Base-by-base conservation (phyloP, 768 basidiomycete genomes). In the Gymnopilus junonius region DNA sequence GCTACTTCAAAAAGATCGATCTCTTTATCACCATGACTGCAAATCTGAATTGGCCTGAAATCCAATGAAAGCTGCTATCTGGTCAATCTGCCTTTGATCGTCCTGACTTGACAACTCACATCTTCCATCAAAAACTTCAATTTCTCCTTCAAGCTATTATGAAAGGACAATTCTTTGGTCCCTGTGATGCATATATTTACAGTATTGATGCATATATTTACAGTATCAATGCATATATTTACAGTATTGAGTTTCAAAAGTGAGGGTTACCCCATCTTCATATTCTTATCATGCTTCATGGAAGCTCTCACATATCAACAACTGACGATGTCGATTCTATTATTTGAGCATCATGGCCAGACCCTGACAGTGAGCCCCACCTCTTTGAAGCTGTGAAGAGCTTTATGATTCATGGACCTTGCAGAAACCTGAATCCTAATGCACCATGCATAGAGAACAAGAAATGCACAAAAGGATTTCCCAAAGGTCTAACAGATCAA, bases 161-260 rank as follows among this genome's bases (percentile, higher is more conserved):
- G 14, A 70, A 73, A 14, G 27, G 77, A 43, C 77, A 76, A 7
- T 71, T 82, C 43, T 78, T 84, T 73, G 85, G 85, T 0, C 8
- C 61, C 1, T 61, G 71, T 8, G 77, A 77, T 32, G 85, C 80
- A 4, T 70, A 76, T 56, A 78, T 87, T 0, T 83, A 84, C 59
- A 79, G 78, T 8, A 85, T 86, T 56, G 83, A 89, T n/a, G n/a
- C n/a, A n/a, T n/a, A n/a, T n/a, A n/a, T n/a, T n/a, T n/a, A n/a
- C n/a, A n/a, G n/a, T n/a, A n/a, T n/a, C n/a, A n/a, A 77, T 32
- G 85, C 80, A 4, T 70, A 76, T 56, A 78, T 87, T 0, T 83
- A 84, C 59, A 79, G 78, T 8, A 85, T 86, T 56, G 83, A 89
- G 64, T 87, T 86, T 66, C 86, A 87, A 67, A 87, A 87, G 62